Evolutionary conservation across 352 stramenopile species (phyloP).

Genomic region (Phytopythium mirpurense): DNA sequence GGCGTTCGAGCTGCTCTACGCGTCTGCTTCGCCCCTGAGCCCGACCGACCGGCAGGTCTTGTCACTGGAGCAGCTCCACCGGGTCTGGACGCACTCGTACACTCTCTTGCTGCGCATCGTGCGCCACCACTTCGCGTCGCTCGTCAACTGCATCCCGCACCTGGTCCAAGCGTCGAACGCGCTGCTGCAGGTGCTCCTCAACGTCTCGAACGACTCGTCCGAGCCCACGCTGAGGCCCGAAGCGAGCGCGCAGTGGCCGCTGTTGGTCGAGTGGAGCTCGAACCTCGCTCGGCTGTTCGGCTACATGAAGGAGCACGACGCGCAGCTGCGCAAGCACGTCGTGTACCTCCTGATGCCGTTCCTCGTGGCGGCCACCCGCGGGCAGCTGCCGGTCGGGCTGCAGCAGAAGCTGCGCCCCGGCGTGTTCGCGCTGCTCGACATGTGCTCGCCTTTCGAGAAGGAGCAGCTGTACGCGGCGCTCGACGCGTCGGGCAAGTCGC

Average conservation of each 20-base stretch:
- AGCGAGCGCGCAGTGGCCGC: neutral
- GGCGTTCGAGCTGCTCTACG: conserved; percentile 56
- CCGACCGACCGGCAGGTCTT: conserved; percentile 11
- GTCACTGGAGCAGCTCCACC: conserved; percentile 40
- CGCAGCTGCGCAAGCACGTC: conserved; percentile 78
- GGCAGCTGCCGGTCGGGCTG: conserved; percentile 45
- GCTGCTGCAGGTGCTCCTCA: conserved; percentile 60
- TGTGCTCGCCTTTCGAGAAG: conserved; percentile 82
- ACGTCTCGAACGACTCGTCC: conserved; percentile 5
- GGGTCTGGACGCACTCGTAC: conserved; percentile 78
- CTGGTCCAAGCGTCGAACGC: conserved; percentile 64
- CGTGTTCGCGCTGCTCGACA: conserved; percentile 74
- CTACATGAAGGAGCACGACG: conserved; percentile 82
- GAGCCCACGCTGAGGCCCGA: neutral
- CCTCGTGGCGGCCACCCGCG: conserved; percentile 50
- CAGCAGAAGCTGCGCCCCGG: conserved; percentile 70
- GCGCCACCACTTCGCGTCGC: conserved; percentile 66
- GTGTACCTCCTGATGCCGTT: conserved; percentile 79
- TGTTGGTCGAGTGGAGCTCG: conserved; percentile 62
- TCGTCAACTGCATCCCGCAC: conserved; percentile 59
- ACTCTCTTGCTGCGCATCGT: conserved; percentile 69
- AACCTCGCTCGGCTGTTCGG: conserved; percentile 83
- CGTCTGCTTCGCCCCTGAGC: conserved; percentile 19
- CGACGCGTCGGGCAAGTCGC: conserved; percentile 75
- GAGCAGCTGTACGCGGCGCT: conserved; percentile 81